phyloP scores from a whole-genome alignment of 768 basidiomycete species.

The Russula griseocarnosa region DNA sequence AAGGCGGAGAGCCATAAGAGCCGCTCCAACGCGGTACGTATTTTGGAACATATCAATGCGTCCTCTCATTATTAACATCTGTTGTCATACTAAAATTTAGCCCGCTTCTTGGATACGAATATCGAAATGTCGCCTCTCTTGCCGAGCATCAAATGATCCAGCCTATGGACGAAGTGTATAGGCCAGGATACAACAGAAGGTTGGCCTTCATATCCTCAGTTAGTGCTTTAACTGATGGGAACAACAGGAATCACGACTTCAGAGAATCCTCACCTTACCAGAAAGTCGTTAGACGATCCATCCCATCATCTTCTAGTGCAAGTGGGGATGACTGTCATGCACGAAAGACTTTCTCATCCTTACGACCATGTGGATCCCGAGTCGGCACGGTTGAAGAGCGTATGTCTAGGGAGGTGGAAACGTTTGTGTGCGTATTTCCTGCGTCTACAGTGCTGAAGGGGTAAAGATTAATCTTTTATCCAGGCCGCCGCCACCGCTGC shows the following conservation, averaged over 20 bases:
- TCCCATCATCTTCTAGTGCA: not conserved
- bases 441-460: not conserved
- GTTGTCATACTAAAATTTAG: not conserved
- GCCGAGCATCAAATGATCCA: not conserved
- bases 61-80: conserved; percentile 1
- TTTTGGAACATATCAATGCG: not conserved
- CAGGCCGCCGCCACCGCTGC: not conserved
- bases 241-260: conserved; percentile 4
- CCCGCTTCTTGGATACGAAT: conserved; percentile 3
- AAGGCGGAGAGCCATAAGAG: conserved; percentile 20
- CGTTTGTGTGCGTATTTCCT: conserved; percentile 7
- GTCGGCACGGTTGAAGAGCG: conserved; percentile 12
- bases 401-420: conserved; percentile 19
- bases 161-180: conserved; percentile 1
- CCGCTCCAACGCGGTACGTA: conserved; percentile 21
- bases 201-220: conserved; percentile 3
- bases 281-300: not conserved
- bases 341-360: not conserved
- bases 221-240: not conserved
- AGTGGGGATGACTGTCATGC: not conserved
- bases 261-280: conserved; percentile 10
- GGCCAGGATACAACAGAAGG: conserved; percentile 9
- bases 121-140: not conserved
- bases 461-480: not conserved
- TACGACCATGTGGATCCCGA: conserved; percentile 6